Conservation (phyloP, 2,329 filamentous ascomycete species). For the Thelonectria blattea region DNA sequence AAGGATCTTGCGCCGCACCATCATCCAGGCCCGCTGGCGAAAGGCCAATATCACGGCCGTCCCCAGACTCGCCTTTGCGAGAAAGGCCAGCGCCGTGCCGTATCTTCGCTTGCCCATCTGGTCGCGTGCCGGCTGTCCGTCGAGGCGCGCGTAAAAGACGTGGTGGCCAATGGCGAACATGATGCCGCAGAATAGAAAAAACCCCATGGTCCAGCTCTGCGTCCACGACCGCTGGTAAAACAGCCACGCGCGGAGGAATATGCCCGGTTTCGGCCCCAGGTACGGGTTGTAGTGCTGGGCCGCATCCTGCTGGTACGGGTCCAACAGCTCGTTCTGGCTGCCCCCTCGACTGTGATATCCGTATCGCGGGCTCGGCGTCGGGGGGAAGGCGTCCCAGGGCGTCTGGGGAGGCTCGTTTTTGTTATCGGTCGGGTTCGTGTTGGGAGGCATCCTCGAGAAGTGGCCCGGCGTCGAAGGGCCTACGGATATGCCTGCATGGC, state of each 20-base stretch:
- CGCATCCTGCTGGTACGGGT: not conserved
- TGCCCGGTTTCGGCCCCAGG: not conserved
- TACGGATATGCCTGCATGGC: not conserved
- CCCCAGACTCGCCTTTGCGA: slow-evolving; percentile 36
- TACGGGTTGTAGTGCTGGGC: not conserved
- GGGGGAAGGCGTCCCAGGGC: slow-evolving; percentile 10
- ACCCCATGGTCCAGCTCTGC: slow-evolving; percentile 36
- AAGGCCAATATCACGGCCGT: slow-evolving; percentile 35
- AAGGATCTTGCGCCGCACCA: slow-evolving; percentile 38
- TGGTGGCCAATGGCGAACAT: slow-evolving; percentile 36
- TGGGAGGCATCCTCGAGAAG: not conserved
- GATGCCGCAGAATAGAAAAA: slow-evolving; percentile 30
- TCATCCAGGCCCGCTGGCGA: slow-evolving; percentile 36
- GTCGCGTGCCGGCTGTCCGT: slow-evolving; percentile 25
- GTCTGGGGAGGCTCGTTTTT: not conserved
- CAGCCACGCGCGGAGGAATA: slow-evolving; percentile 4
- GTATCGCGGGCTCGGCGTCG: slow-evolving; percentile 3
- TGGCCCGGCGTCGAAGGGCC: slow-evolving; percentile 9
- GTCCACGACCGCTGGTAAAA: slow-evolving; percentile 25
- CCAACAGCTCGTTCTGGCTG: slow-evolving; percentile 4
- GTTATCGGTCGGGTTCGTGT: not conserved
- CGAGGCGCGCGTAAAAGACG: slow-evolving; percentile 30
- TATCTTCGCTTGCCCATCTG: slow-evolving; percentile 34
- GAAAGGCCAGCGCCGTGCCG: slow-evolving; percentile 32
- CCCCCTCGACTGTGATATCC: slow-evolving; percentile 8